A percentile compares a stretch with the other conserved stretches of the same genome.
phyloP scores from a whole-genome alignment of 2,329 filamentous ascomycete species.

The Stemphylium beticola region DNA sequence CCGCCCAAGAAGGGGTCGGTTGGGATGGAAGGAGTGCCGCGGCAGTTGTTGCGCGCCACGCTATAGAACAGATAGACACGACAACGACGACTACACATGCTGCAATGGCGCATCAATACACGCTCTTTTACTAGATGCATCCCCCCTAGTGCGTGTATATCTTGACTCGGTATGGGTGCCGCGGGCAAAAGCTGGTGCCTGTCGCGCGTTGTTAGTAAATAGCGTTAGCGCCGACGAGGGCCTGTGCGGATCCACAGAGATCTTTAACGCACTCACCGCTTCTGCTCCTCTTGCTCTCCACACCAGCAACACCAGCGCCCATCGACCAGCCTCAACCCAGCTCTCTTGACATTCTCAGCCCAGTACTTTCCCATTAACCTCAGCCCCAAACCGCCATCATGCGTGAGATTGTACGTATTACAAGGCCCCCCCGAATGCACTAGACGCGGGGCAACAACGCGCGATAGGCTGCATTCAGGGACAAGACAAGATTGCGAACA shows the following conservation, averaged over 20 bases:
- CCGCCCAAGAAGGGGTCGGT: background rate
- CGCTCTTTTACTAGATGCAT: background rate
- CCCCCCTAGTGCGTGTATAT: background rate
- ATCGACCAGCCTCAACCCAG: constrained; percentile 35
- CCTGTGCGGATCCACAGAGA: constrained; percentile 30
- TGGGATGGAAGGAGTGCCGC: background rate
- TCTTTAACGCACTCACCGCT: constrained; percentile 38
- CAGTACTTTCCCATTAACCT: constrained; percentile 30
- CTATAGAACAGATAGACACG: background rate
- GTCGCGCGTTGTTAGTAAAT: constrained; percentile 25
- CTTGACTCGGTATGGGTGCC: constrained; percentile 5
- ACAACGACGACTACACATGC: background rate
- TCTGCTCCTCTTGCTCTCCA: constrained; percentile 39
- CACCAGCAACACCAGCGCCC: constrained; percentile 40
- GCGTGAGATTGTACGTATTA: constrained; percentile 71
- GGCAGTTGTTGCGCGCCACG: background rate
- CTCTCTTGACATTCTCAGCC: constrained; percentile 40
- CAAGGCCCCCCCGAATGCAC: constrained; percentile 30
- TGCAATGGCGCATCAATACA: background rate
- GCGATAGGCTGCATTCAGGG: constrained; percentile 50
- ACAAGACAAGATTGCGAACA: constrained; percentile 50
- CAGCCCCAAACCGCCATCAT: constrained; percentile 55
- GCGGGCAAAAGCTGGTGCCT: constrained; percentile 21
- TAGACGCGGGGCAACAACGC: constrained; percentile 54
- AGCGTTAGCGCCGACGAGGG: constrained; percentile 27